phyloP scores from a whole-genome alignment of 2,329 filamentous ascomycete species.

The Grosmannia huntii region DNA sequence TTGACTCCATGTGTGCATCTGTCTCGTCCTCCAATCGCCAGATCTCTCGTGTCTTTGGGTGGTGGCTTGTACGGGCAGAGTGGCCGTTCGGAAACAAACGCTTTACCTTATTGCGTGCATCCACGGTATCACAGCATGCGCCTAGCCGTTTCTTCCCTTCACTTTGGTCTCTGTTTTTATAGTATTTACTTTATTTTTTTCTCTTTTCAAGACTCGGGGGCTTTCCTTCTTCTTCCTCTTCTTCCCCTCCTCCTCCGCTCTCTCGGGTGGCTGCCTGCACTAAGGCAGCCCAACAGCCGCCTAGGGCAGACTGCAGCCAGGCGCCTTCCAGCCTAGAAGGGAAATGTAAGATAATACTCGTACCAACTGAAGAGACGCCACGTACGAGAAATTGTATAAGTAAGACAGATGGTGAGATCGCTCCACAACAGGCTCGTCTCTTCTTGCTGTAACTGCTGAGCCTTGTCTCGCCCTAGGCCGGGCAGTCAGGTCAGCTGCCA shows the following conservation, averaged over 20 bases:
- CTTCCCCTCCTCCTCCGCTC: background rate
- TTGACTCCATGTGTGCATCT: background rate
- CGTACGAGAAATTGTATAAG: no score
- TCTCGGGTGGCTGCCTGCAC: background rate
- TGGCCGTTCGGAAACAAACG: background rate
- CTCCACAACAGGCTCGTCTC: no score
- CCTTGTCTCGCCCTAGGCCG: no score
- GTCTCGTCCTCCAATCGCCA: background rate
- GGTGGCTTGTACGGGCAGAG: background rate
- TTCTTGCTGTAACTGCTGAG: no score
- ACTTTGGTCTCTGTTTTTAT: background rate
- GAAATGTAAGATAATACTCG: no score
- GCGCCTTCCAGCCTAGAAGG: no score
- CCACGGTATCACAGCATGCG: background rate
- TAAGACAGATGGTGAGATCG: no score
- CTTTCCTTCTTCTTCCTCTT: background rate
- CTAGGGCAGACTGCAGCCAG: no score
- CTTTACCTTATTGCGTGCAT: background rate
- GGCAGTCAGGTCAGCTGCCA: no score
- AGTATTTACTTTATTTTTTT: background rate
- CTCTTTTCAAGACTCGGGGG: background rate
- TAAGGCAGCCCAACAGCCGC: no score
- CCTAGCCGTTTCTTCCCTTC: background rate
- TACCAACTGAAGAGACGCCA: no score
- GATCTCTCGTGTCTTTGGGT: background rate